Percentiles rank a stretch among this genome's conserved stretches.
Evolutionary conservation across 768 basidiomycete species (phyloP).

Genomic region (Phylloporus scabripes): DNA sequence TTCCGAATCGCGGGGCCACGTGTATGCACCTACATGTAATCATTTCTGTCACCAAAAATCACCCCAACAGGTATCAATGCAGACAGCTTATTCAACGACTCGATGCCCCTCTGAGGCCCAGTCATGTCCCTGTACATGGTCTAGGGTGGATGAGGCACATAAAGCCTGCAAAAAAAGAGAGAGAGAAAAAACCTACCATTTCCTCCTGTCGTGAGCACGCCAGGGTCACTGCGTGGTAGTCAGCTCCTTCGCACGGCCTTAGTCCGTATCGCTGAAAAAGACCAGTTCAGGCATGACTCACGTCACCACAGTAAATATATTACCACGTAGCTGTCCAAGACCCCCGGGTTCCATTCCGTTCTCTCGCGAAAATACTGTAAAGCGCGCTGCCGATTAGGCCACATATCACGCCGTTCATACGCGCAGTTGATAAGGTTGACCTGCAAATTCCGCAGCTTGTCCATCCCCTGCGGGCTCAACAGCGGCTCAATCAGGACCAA

Average conservation of each 20-base stretch:
- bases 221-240: conserved; percentile 39
- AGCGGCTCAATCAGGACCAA: conserved; percentile 63
- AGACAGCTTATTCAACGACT: conserved; percentile 39
- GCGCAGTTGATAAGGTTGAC: conserved; percentile 42
- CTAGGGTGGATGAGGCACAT: conserved; percentile 7
- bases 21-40: conserved; percentile 43
- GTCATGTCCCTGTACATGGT: conserved; percentile 56
- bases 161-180: background rate
- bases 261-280: conserved; percentile 42
- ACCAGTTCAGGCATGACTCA: background rate
- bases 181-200: conserved; percentile 38
- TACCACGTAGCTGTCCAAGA: conserved; percentile 51
- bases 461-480: conserved; percentile 45
- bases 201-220: conserved; percentile 46
- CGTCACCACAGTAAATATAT: conserved; percentile 15
- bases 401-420: conserved; percentile 45
- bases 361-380: conserved; percentile 32
- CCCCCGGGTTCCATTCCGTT: conserved; percentile 47
- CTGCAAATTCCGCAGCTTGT: conserved; percentile 39
- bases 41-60: conserved; percentile 45
- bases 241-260: conserved; percentile 31
- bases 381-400: conserved; percentile 45
- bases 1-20: background rate
- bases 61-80: conserved; percentile 44
- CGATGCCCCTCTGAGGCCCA: conserved; percentile 49